Evolutionary conservation across 2,329 filamentous ascomycete genomes (phyloP), one percentile per base, ranked within the genome.

Genomic region (Zalaria sp.): DNA sequence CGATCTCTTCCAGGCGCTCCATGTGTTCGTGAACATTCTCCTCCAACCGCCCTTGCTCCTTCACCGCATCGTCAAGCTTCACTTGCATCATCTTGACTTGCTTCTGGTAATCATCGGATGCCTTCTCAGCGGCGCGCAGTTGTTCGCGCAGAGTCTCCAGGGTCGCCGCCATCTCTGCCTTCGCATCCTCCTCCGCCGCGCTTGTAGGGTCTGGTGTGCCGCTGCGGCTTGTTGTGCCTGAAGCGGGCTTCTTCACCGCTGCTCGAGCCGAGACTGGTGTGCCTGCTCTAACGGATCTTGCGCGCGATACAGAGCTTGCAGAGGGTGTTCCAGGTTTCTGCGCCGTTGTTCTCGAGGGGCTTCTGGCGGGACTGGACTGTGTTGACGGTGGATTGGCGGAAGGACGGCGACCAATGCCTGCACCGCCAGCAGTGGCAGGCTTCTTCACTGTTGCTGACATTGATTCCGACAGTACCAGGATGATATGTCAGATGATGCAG

Each of bases 11-110:
- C 44, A 89, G 75, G 55, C 81, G 79, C 60, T 89, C 84, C 47
- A 91, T 87, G 54, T 77, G 79, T 61, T 94, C 88, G 58, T 95
- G 88, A 37, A 83, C 71, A 48, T 77, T 79, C 59, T 96, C 89
- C 60, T 98, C 91, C 31, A 95, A 67, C 63, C 83, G 85, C 41
- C 76, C 76, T 55, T 94, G 88, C 59, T 95, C 87, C 51, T 77
- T 75, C 44, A 82, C 65, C 37, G 86, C 77, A 51, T 96, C 89
- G 56, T 96, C 87, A 5, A 96, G 72, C 52, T 84, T 79, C 49
- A 82, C 74, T 63, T 94, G 86, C 49, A 96, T 66, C 37, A 93
- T 80, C 45, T 91, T 83, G 42, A 79, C 68, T 64, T 95, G 86
- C 61, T 88, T 89, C 64, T 82, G 79, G 59, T 79, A 81, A 54